Conservation (phyloP, 352 stramenopile species). For the Phytopythium mirpurense region DNA sequence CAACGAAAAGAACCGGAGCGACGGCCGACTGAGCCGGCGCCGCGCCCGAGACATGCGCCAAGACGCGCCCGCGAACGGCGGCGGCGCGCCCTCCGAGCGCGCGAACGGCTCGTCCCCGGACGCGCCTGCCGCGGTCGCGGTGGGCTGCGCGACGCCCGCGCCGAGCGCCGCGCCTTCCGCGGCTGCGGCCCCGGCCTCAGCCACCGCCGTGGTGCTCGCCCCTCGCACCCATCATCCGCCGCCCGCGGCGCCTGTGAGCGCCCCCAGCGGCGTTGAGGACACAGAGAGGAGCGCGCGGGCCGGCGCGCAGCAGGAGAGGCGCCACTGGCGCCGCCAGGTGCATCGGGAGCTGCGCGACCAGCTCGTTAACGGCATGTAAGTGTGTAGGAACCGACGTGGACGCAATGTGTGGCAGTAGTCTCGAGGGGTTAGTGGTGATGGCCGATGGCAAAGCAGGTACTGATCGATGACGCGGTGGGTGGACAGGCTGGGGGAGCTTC, state of each 20-base stretch:
- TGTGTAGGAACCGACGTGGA: neutral
- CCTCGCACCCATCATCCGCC: conserved; percentile 1
- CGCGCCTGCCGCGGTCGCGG: neutral
- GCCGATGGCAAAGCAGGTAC: too few relatives aligned
- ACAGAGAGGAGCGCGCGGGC: neutral
- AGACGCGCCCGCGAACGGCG: conserved; percentile 3
- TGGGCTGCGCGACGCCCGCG: neutral
- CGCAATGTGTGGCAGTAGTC: too few relatives aligned
- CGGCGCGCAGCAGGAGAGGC: neutral
- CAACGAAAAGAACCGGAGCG: neutral
- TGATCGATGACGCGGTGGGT: neutral
- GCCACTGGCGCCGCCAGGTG: conserved; percentile 28
- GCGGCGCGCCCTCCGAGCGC: conserved; percentile 1
- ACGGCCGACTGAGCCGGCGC: neutral
- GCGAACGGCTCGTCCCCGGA: neutral
- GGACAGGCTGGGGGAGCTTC: conserved; percentile 47
- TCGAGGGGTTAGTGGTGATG: too few relatives aligned
- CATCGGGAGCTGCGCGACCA: conserved; percentile 27
- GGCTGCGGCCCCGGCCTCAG: neutral
- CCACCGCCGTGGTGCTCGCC: neutral
- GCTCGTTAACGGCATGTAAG: conserved; percentile 30
- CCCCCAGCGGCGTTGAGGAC: neutral
- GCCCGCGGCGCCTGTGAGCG: neutral
- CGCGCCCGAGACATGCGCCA: conserved; percentile 1
- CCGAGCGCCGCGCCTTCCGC: neutral